phyloP scores from a whole-genome alignment of 768 basidiomycete genomes.

The Vararia minispora region DNA sequence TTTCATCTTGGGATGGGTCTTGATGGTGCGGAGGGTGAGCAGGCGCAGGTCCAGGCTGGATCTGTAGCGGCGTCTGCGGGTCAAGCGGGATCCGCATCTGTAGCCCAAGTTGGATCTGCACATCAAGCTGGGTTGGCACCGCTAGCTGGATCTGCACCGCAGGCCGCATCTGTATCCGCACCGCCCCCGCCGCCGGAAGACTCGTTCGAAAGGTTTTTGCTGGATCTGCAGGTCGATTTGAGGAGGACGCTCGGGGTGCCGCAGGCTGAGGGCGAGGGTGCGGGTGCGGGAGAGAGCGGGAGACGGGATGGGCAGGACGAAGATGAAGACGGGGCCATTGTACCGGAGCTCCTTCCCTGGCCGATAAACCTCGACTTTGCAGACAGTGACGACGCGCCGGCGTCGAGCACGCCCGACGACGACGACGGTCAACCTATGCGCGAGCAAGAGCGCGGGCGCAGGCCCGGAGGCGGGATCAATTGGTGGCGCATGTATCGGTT shows the following conservation, averaged over 20 bases:
- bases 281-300: constrained; percentile 20
- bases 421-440: too few relatives aligned
- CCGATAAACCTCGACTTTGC: background rate
- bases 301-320: constrained; percentile 15
- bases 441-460: constrained; percentile 26
- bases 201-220: constrained; percentile 72
- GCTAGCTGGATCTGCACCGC: background rate
- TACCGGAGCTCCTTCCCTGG: too few relatives aligned
- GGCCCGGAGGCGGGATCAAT: constrained; percentile 42
- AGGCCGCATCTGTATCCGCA: constrained; percentile 4
- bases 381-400: background rate
- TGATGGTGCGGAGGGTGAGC: constrained; percentile 8
- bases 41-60: background rate
- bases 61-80: background rate
- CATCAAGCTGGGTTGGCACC: too few relatives aligned
- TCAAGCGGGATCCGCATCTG: background rate
- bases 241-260: constrained; percentile 35
- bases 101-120: constrained; percentile 1
- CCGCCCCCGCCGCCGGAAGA: constrained; percentile 37
- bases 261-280: constrained; percentile 17
- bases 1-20: constrained; percentile 57
- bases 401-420: too few relatives aligned
- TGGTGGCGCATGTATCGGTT: constrained; percentile 84
- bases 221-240: constrained; percentile 68
- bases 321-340: constrained; percentile 14